Evolutionary conservation across 495 filamentous ascomycete genomes (phyloP).

Genomic region (Astrothelium macrocarpum): DNA sequence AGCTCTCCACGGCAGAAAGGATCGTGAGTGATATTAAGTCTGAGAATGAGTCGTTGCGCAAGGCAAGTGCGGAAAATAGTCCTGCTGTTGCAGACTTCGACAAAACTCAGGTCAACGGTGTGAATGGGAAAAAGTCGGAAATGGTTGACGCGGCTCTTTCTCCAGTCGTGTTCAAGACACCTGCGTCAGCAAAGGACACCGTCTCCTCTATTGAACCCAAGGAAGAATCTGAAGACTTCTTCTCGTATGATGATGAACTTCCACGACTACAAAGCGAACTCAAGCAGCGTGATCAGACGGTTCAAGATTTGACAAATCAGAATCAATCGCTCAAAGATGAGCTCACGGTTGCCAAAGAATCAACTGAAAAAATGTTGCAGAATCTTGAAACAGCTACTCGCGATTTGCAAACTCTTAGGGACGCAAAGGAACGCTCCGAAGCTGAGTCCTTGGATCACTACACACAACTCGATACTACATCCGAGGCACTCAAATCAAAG

Average conservation of each 20-base stretch:
- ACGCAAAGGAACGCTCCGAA: constrained; percentile 19
- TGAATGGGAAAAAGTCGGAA: not conserved
- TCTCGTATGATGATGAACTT: constrained; percentile 75
- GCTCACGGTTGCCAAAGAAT: constrained; percentile 29
- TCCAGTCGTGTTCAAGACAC: constrained; percentile 26
- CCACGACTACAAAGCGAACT: constrained; percentile 4
- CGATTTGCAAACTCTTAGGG: constrained; percentile 22
- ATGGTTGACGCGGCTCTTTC: constrained; percentile 1
- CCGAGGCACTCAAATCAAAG: constrained; percentile 35
- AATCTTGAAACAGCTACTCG: constrained; percentile 27
- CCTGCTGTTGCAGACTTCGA: constrained; percentile 5
- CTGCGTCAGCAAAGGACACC: constrained; percentile 18
- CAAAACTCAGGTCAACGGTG: constrained; percentile 9
- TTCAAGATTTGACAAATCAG: not conserved
- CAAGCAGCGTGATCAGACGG: not conserved
- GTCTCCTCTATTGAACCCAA: constrained; percentile 40
- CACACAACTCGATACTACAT: constrained; percentile 16
- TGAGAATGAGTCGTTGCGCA: constrained; percentile 19
- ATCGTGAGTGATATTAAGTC: constrained; percentile 44
- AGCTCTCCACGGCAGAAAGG: constrained; percentile 59
- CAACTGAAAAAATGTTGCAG: constrained; percentile 25
- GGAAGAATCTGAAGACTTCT: constrained; percentile 64
- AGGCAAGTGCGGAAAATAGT: constrained; percentile 21
- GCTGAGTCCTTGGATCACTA: constrained; percentile 15
- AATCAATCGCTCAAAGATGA: constrained; percentile 28